phyloP scores from a whole-genome alignment of 192 early-diverging fungal genomes.

The Backusella sp. region DNA sequence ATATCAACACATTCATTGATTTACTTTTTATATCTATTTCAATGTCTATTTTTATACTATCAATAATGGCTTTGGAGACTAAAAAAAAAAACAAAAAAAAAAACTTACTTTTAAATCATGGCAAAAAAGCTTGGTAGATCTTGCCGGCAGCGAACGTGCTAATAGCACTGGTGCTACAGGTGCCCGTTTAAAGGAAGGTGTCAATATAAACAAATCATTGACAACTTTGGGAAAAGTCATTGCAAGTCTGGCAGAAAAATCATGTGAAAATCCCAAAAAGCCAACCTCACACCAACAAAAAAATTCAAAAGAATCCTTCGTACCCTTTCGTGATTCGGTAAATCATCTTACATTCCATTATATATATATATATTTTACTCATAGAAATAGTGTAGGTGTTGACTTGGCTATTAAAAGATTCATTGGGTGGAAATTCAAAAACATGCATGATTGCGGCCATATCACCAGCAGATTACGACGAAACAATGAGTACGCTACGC shows the following conservation, averaged over 20 bases:
- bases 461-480: constrained; percentile 73
- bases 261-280: constrained; percentile 31
- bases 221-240: constrained; percentile 95
- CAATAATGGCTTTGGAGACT: no score
- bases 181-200: constrained; percentile 84
- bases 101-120: neutral
- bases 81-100: neutral
- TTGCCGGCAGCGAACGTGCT: constrained; percentile 92
- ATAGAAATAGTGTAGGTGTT: constrained; percentile 46
- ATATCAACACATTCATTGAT: constrained; percentile 6
- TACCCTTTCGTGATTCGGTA: constrained; percentile 94
- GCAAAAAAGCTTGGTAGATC: constrained; percentile 71
- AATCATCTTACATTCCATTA: neutral
- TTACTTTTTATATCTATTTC: neutral
- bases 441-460: constrained; percentile 81
- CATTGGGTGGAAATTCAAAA: constrained; percentile 80
- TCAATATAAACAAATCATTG: constrained; percentile 93
- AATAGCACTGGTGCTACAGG: constrained; percentile 85
- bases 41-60: neutral
- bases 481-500: constrained; percentile 82
- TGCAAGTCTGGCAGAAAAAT: constrained; percentile 72
- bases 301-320: constrained; percentile 49
- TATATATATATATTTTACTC: neutral
- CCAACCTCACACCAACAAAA: constrained; percentile 22
- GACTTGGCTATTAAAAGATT: constrained; percentile 84